Evolutionary conservation across 2,329 filamentous ascomycete species (phyloP).

Genomic region (Colletotrichum echinochloae): DNA sequence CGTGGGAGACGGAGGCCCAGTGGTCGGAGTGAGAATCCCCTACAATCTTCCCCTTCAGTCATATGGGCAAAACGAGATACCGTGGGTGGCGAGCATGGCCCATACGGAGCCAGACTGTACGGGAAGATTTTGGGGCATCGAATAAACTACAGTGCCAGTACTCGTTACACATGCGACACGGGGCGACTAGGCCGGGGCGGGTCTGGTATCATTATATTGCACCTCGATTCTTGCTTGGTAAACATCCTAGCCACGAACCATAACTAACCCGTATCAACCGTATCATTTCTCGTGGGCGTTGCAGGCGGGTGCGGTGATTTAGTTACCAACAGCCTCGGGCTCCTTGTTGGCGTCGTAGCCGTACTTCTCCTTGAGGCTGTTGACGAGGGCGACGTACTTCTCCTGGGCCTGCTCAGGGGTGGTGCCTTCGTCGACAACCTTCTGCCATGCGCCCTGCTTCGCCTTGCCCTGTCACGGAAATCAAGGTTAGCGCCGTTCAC

Average conservation of each 20-base stretch:
- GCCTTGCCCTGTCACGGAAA: constrained; percentile 73
- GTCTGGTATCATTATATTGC: constrained; percentile 39
- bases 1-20: constrained; percentile 45
- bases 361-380: constrained; percentile 76
- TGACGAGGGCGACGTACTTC: constrained; percentile 79
- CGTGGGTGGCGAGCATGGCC: constrained; percentile 78
- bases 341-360: constrained; percentile 75
- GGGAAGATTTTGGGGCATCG: constrained; percentile 55
- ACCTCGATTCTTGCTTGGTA: constrained; percentile 18
- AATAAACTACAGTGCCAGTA: constrained; percentile 6
- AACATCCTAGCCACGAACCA: background rate
- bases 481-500: constrained; percentile 16
- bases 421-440: constrained; percentile 72
- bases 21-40: constrained; percentile 82
- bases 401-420: constrained; percentile 77
- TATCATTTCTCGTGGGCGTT: constrained; percentile 33
- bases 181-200: background rate
- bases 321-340: constrained; percentile 66
- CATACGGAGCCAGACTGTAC: constrained; percentile 73
- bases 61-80: constrained; percentile 73
- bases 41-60: constrained; percentile 80
- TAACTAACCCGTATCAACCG: constrained; percentile 21
- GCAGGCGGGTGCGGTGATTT: constrained; percentile 25
- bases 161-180: constrained; percentile 4
- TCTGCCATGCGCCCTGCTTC: constrained; percentile 84